Conservation (phyloP, 139 green algal genomes). For the Coccomyxa sp. region DNA sequence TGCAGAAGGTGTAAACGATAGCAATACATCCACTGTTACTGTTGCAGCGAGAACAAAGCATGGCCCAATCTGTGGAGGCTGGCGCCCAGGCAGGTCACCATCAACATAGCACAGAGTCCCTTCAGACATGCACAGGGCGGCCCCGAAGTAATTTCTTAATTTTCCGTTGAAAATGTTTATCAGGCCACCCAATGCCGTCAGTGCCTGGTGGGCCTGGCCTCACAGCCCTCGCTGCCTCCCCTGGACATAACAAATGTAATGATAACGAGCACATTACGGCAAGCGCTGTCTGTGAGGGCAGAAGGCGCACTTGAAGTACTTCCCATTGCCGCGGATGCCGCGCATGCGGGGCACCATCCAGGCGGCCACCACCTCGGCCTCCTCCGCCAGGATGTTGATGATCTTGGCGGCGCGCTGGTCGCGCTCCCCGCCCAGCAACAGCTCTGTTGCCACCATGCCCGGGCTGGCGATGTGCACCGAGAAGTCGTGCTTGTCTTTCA, state of each 20-base stretch:
- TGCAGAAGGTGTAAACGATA: not conserved
- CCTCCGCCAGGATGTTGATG: conserved; percentile 47
- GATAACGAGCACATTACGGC: not conserved
- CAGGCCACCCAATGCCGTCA: no score
- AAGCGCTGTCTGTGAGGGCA: not conserved
- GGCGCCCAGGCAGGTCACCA: no score
- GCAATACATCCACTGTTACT: not conserved
- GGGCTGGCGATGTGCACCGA: conserved; percentile 27
- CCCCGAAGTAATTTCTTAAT: no score
- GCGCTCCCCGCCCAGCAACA: conserved; percentile 25
- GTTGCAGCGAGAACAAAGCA: no score
- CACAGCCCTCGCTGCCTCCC: not conserved
- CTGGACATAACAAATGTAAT: not conserved
- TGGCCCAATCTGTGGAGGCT: no score
- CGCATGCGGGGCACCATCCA: conserved; percentile 44
- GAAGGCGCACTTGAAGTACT: conserved; percentile 26
- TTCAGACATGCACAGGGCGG: not conserved
- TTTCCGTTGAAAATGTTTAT: no score
- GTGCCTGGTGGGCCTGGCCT: not conserved
- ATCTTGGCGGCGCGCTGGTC: conserved; percentile 22
- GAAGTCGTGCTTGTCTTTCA: conserved; percentile 8
- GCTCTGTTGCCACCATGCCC: conserved; percentile 50
- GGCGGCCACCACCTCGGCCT: conserved; percentile 22
- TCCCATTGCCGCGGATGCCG: conserved; percentile 28
- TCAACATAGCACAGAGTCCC: no score